phyloP scores from a whole-genome alignment of 2,329 filamentous ascomycete species.

The Juglanconis oblonga region DNA sequence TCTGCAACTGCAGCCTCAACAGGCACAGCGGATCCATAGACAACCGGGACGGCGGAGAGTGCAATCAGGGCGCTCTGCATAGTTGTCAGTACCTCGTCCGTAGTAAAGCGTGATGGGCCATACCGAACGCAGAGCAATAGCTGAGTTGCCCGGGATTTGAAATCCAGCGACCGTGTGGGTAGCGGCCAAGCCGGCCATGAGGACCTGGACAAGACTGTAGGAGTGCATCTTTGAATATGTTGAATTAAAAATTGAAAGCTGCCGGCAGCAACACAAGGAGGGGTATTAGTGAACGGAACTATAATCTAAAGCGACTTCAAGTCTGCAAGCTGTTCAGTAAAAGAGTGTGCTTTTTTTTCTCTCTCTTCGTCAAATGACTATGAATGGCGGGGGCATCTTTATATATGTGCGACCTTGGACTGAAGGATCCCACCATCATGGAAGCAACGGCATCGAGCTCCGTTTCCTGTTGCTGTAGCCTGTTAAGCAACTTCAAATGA shows the following conservation, averaged over 20 bases:
- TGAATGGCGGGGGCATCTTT: neutral
- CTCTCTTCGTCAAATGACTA: neutral
- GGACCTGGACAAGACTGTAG: neutral
- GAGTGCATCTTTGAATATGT: neutral
- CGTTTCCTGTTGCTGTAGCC: too few species aligned
- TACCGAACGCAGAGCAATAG: neutral
- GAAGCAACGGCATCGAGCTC: neutral
- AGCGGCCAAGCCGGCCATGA: neutral
- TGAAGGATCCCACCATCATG: neutral
- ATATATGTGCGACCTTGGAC: neutral
- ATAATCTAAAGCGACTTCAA: neutral
- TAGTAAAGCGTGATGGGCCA: neutral
- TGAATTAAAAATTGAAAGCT: neutral
- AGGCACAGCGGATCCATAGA: neutral
- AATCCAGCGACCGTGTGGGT: neutral
- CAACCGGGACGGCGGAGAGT: neutral
- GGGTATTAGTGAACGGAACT: neutral
- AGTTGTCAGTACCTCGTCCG: neutral
- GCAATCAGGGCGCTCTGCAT: neutral
- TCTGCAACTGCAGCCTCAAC: neutral
- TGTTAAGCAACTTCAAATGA: neutral
- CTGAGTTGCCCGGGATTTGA: neutral
- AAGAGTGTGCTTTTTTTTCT: neutral
- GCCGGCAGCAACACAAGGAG: neutral
- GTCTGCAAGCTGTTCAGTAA: neutral